A percentile compares a stretch with the other conserved stretches of the same genome.
Conservation (phyloP, 306 rosid species). For the Argentina anserina region DNA sequence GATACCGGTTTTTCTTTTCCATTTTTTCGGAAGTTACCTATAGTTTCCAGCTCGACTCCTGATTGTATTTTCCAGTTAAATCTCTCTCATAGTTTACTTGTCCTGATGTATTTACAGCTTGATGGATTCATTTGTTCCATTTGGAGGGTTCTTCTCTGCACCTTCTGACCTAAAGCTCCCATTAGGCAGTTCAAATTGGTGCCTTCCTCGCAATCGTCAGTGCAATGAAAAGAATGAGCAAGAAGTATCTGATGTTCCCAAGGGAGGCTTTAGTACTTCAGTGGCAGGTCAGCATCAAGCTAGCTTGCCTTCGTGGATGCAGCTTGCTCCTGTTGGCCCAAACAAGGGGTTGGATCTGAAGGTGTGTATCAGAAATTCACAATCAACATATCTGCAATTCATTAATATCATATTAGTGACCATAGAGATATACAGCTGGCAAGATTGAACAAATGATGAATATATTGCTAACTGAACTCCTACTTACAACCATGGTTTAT, state of each 20-base stretch:
- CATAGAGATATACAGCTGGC: not conserved
- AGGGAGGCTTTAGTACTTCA: constrained; percentile 40
- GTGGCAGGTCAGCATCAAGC: constrained; percentile 47
- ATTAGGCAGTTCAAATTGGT: constrained; percentile 39
- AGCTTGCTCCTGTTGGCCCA: constrained; percentile 42
- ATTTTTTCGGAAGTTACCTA: not conserved
- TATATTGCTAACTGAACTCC: not conserved
- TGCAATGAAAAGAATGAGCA: constrained; percentile 49
- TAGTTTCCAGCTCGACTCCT: constrained; percentile 5
- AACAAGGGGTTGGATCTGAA: constrained; percentile 44
- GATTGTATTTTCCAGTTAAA: constrained; percentile 14
- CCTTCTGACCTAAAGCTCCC: constrained; percentile 65
- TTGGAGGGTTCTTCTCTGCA: constrained; percentile 92
- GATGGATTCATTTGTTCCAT: constrained; percentile 92
- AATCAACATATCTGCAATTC: constrained; percentile 11
- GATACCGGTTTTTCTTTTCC: not conserved
- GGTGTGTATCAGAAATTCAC: constrained; percentile 52
- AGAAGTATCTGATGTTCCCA: constrained; percentile 47
- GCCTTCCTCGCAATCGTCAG: constrained; percentile 40
- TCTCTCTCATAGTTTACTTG: constrained; percentile 20
- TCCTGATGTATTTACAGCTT: constrained; percentile 58
- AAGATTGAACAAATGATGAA: not conserved
- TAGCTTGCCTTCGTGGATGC: constrained; percentile 72
- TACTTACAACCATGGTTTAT: not conserved
- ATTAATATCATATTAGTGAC: constrained; percentile 8